phyloP scores from a whole-genome alignment of 106 monocot genomes.

The Phalaenopsis equestris region DNA sequence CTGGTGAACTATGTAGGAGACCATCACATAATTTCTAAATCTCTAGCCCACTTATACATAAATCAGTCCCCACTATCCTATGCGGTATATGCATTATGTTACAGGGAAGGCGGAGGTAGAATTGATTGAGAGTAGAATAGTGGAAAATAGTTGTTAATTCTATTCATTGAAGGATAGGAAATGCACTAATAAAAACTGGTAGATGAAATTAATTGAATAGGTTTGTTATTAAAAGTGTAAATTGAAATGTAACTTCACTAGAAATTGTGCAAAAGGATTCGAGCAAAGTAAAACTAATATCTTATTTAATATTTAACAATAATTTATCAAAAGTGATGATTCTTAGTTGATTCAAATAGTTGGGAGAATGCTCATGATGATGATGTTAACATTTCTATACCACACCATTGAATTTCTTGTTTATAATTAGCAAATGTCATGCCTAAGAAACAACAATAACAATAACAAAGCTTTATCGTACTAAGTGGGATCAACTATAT shows the following conservation, averaged over 20 bases:
- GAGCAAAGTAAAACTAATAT: background rate
- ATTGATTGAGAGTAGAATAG: background rate
- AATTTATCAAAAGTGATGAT: background rate
- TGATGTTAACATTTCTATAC: background rate
- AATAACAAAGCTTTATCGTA: too few species aligned
- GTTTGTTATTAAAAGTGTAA: background rate
- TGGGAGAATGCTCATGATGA: background rate
- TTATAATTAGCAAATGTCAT: background rate
- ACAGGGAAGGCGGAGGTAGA: background rate
- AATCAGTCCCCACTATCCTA: background rate
- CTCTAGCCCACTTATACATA: background rate
- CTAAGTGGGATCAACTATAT: too few species aligned
- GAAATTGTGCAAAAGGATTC: background rate
- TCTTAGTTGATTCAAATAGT: background rate
- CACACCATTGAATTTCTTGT: background rate
- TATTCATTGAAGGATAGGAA: background rate
- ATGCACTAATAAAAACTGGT: background rate
- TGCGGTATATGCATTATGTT: background rate
- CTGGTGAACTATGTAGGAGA: background rate
- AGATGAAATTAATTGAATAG: background rate
- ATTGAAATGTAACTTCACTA: background rate
- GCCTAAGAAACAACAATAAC: background rate
- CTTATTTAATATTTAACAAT: background rate
- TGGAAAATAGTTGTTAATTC: background rate
- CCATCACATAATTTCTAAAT: background rate